Conservation (phyloP, 2,329 filamentous ascomycete species). For the Colletotrichum destructivum region DNA sequence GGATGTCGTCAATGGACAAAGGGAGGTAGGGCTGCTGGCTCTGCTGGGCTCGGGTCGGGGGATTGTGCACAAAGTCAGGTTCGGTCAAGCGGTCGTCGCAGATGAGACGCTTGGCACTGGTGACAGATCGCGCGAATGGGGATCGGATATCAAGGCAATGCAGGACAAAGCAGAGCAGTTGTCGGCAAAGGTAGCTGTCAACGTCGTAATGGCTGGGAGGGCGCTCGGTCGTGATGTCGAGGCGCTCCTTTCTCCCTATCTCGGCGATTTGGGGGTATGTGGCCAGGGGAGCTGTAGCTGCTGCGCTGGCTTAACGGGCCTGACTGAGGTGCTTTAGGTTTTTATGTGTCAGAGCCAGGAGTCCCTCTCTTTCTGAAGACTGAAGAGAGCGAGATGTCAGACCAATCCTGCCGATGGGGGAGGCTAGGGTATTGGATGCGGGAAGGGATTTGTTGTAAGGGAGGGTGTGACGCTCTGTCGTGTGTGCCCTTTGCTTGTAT, state of each 20-base stretch:
- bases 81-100: constrained; percentile 33
- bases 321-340: constrained; percentile 21
- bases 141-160: constrained; percentile 15
- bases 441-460: constrained; percentile 13
- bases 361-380: constrained; percentile 19
- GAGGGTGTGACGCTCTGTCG: constrained; percentile 26
- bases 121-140: constrained; percentile 24
- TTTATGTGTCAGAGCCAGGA: constrained; percentile 19
- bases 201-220: constrained; percentile 6
- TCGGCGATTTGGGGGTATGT: constrained; percentile 32
- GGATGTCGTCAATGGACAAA: constrained; percentile 31
- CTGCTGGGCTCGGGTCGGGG: neutral
- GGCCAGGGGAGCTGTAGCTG: constrained; percentile 34
- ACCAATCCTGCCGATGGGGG: constrained; percentile 32
- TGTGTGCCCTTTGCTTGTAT: constrained; percentile 40
- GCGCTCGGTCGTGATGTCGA: constrained; percentile 38
- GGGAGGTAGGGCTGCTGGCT: constrained; percentile 22
- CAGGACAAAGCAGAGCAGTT: neutral
- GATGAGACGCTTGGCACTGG: constrained; percentile 23
- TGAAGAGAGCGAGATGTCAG: constrained; percentile 13
- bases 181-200: constrained; percentile 4
- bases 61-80: constrained; percentile 23
- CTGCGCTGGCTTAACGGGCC: constrained; percentile 15
- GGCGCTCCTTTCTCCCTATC: constrained; percentile 36
- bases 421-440: constrained; percentile 13